phyloP scores from a whole-genome alignment of 2,329 filamentous ascomycete species.

The Neophaeococcomyces aloes region DNA sequence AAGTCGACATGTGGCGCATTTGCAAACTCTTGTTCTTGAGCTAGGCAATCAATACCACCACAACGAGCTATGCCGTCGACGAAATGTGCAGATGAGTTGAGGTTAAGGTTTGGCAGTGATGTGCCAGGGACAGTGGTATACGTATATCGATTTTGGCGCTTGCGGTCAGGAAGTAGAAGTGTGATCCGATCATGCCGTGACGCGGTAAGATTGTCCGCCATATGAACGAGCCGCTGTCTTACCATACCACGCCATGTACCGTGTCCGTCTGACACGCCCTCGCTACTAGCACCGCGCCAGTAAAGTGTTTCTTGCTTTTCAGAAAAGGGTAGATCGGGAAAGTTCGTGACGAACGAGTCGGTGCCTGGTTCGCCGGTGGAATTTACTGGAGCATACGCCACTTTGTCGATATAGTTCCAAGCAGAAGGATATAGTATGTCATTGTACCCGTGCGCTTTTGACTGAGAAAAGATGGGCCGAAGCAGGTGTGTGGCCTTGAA shows the following conservation, averaged over 20 bases:
- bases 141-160: slow-evolving; percentile 35
- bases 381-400: slow-evolving; percentile 41
- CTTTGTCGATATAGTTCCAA: slow-evolving; percentile 53
- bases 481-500: slow-evolving; percentile 54
- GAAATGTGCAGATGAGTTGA: slow-evolving; percentile 52
- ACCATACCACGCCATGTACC: slow-evolving; percentile 57
- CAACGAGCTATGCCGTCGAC: slow-evolving; percentile 48
- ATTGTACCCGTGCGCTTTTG: slow-evolving; percentile 59
- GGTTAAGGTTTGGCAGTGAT: slow-evolving; percentile 34
- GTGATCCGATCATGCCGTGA: slow-evolving; percentile 32
- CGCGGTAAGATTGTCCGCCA: slow-evolving; percentile 49
- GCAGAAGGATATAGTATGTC: slow-evolving; percentile 65
- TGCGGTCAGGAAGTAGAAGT: slow-evolving; percentile 44
- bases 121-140: slow-evolving; percentile 45
- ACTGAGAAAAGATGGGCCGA: slow-evolving; percentile 64
- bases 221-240: slow-evolving; percentile 61
- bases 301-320: slow-evolving; percentile 57
- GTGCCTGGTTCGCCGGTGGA: slow-evolving; percentile 27
- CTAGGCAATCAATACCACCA: slow-evolving; percentile 42
- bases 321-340: slow-evolving; percentile 45
- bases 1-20: slow-evolving; percentile 39
- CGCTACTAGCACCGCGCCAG: slow-evolving; percentile 62
- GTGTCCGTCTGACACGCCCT: slow-evolving; percentile 37
- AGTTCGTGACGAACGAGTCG: slow-evolving; percentile 16
- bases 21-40: slow-evolving; percentile 45